These are phyloP conservation scores for Chaetomium sp. DNA, from an alignment of 2,329 filamentous ascomycete species.

Conservation along the genomic window DNA sequence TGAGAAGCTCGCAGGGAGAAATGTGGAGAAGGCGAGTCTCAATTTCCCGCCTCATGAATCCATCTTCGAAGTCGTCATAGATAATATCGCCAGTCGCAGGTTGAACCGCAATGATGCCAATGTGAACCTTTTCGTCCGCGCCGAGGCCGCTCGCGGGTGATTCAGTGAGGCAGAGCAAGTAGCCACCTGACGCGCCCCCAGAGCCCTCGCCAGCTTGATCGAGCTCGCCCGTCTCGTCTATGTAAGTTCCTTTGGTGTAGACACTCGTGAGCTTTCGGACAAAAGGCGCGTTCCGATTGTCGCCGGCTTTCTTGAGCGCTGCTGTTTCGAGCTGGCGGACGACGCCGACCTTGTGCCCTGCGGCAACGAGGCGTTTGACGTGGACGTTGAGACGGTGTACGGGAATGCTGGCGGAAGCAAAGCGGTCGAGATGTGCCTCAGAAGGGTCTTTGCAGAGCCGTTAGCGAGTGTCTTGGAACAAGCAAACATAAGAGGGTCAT, in stretches of 20 bases:
- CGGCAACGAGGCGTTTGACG: slow-evolving; percentile 83
- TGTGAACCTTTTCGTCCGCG: slow-evolving; percentile 86
- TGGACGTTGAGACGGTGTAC: slow-evolving; percentile 88
- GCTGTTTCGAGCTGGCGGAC: slow-evolving; percentile 93
- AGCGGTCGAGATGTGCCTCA: slow-evolving; percentile 84
- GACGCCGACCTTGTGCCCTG: slow-evolving; percentile 92
- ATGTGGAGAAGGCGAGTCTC: slow-evolving; percentile 95
- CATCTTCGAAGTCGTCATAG: slow-evolving; percentile 92
- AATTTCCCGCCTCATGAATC: slow-evolving; percentile 94
- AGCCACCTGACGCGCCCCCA: slow-evolving; percentile 63
- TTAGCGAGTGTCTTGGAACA: slow-evolving; percentile 15
- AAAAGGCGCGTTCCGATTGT: slow-evolving; percentile 90
- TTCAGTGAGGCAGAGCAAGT: slow-evolving; percentile 88
- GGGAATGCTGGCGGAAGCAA: slow-evolving; percentile 93
- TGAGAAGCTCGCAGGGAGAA: slow-evolving; percentile 87
- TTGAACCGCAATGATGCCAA: slow-evolving; percentile 89
- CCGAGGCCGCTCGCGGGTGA: slow-evolving; percentile 68
- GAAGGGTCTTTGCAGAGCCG: slow-evolving; percentile 56
- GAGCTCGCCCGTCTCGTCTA: slow-evolving; percentile 84
- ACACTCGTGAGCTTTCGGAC: slow-evolving; percentile 88
- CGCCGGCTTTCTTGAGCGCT: slow-evolving; percentile 87
- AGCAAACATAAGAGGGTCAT: not conserved
- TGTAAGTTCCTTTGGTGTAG: slow-evolving; percentile 96
- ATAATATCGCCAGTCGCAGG: slow-evolving; percentile 93
- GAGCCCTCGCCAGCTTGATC: slow-evolving; percentile 41